phyloP scores from a whole-genome alignment of 108 stramenopile genomes.

The Ochromonas danica region DNA sequence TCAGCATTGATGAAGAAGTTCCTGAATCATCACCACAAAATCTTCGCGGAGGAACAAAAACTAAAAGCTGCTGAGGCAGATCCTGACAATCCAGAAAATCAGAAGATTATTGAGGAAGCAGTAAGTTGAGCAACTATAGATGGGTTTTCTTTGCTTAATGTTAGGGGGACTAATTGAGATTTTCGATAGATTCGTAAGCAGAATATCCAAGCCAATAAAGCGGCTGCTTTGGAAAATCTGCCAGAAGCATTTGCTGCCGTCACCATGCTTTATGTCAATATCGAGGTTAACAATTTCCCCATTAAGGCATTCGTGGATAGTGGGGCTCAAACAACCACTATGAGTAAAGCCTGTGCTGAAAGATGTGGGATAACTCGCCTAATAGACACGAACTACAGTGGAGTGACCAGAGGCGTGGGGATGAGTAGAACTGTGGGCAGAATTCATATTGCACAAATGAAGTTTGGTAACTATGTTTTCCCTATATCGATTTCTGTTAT shows the following conservation, averaged over 20 bases:
- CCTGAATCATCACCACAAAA: conserved; percentile 43
- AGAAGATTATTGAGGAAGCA: conserved; percentile 47
- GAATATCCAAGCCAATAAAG: conserved; percentile 53
- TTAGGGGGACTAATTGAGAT: background rate
- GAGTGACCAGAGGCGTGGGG: conserved; percentile 85
- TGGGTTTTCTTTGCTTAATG: background rate
- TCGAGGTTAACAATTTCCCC: conserved; percentile 71
- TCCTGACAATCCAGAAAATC: conserved; percentile 48
- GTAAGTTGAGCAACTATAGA: conserved; percentile 4
- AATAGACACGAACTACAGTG: conserved; percentile 78
- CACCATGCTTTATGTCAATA: conserved; percentile 88
- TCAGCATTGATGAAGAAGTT: conserved; percentile 49
- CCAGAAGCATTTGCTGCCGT: conserved; percentile 88
- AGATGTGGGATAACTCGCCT: conserved; percentile 72
- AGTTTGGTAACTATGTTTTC: conserved; percentile 68
- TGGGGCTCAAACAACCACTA: conserved; percentile 73
- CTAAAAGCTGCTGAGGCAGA: conserved; percentile 38
- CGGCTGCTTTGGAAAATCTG: conserved; percentile 76
- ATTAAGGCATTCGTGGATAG: conserved; percentile 90
- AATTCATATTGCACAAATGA: conserved; percentile 69
- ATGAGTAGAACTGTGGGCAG: conserved; percentile 85
- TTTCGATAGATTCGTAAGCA: conserved; percentile 22
- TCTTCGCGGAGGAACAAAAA: conserved; percentile 44
- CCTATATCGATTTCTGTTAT: conserved; percentile 70
- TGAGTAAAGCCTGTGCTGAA: conserved; percentile 63